Conservation (phyloP, 345 rosid species). For the Populus nigra region DNA sequence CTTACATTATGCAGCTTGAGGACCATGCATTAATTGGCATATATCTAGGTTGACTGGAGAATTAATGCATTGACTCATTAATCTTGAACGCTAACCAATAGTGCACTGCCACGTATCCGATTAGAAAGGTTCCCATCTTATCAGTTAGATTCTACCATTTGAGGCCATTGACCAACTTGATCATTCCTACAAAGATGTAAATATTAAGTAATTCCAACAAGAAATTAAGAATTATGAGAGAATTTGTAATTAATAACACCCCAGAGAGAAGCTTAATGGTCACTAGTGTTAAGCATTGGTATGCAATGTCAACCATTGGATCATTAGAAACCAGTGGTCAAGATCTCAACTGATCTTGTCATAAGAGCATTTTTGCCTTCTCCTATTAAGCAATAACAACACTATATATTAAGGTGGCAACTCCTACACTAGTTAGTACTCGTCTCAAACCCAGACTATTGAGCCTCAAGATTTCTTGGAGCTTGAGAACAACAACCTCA, state of each 20-base stretch:
- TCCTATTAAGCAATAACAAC: conserved; percentile 7
- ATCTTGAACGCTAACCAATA: neutral
- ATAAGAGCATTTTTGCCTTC: neutral
- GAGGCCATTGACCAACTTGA: neutral
- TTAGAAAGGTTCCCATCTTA: neutral
- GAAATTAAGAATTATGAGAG: neutral
- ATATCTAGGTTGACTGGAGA: neutral
- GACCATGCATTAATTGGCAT: neutral
- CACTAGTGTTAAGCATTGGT: conserved; percentile 1
- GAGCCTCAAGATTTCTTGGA: neutral
- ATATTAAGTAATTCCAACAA: neutral
- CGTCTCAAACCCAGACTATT: neutral
- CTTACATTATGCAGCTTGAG: neutral
- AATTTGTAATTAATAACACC: neutral
- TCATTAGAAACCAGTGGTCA: conserved; percentile 10
- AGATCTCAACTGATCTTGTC: neutral
- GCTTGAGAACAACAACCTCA: neutral
- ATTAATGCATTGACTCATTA: neutral
- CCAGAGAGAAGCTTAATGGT: conserved; percentile 8
- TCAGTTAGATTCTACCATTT: neutral
- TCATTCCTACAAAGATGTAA: neutral
- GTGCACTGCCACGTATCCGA: neutral
- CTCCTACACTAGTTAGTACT: neutral
- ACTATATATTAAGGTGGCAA: neutral
- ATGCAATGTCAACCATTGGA: conserved; percentile 12